Conservation (phyloP, 2,329 filamentous ascomycete genomes). For the Tricladium varicosporioides region DNA sequence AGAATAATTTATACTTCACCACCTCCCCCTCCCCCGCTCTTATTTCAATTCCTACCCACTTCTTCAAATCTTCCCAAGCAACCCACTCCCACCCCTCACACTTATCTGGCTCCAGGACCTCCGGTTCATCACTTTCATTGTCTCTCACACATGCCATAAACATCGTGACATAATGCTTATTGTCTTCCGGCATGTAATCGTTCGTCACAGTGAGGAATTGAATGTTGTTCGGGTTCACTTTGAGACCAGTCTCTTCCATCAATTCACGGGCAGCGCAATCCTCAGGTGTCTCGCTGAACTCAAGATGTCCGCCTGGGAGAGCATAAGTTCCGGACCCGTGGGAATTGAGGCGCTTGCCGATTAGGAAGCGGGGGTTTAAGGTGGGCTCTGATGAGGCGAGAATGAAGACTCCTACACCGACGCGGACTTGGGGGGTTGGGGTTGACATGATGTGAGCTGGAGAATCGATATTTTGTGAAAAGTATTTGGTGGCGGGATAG, state of each 20-base stretch:
- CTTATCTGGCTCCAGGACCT: constrained; percentile 50
- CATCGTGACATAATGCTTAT: constrained; percentile 73
- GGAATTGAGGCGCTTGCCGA: constrained; percentile 18
- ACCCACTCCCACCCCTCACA: constrained; percentile 55
- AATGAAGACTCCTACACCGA: constrained; percentile 23
- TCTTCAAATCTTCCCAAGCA: constrained; percentile 45
- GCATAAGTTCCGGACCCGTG: constrained; percentile 52
- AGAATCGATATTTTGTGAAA: too few relatives aligned
- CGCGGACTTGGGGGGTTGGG: constrained; percentile 9
- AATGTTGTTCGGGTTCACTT: constrained; percentile 43
- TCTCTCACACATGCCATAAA: constrained; percentile 58
- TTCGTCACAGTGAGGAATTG: constrained; percentile 63
- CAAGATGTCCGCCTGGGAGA: constrained; percentile 74
- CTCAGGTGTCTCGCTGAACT: constrained; percentile 62
- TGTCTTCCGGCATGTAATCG: constrained; percentile 56
- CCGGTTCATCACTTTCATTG: constrained; percentile 47
- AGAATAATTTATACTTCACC: constrained; percentile 40
- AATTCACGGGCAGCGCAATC: constrained; percentile 65
- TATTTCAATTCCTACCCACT: constrained; percentile 33
- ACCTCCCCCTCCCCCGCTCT: constrained; percentile 23
- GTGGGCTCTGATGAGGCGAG: constrained; percentile 9
- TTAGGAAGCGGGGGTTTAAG: constrained; percentile 15
- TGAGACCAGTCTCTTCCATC: constrained; percentile 67
- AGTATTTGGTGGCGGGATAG: too few relatives aligned
- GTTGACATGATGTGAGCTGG: not conserved